phyloP scores from a whole-genome alignment of 2,329 filamentous ascomycete species.

The Pyrenophora teres region DNA sequence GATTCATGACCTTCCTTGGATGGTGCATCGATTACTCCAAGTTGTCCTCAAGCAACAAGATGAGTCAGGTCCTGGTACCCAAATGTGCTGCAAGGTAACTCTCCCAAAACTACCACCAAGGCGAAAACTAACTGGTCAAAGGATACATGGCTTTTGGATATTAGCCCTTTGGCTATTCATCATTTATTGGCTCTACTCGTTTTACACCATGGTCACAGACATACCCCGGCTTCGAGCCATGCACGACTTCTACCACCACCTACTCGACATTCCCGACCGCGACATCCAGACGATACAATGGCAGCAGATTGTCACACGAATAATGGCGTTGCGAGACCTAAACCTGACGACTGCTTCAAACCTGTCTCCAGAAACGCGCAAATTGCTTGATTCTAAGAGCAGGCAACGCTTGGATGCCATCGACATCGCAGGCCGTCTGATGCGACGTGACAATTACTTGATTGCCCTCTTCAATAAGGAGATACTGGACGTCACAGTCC shows the following conservation, averaged over 20 bases:
- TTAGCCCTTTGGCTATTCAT: conserved; percentile 81
- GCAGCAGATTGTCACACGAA: conserved; percentile 84
- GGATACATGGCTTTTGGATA: conserved; percentile 77
- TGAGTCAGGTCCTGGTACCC: conserved; percentile 67
- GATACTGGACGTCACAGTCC: conserved; percentile 82
- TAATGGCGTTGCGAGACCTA: conserved; percentile 82
- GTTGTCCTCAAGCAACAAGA: conserved; percentile 67
- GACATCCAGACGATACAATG: conserved; percentile 95
- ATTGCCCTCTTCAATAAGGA: conserved; percentile 99
- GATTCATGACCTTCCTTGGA: conserved; percentile 79
- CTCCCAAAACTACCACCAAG: neutral
- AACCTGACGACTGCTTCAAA: conserved; percentile 80
- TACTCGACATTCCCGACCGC: conserved; percentile 79
- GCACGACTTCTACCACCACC: conserved; percentile 82
- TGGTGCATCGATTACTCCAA: conserved; percentile 84
- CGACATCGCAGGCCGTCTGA: conserved; percentile 93
- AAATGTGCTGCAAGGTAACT: conserved; percentile 67
- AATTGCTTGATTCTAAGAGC: conserved; percentile 77
- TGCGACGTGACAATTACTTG: conserved; percentile 96
- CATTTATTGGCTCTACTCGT: conserved; percentile 83
- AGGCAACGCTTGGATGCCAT: conserved; percentile 95
- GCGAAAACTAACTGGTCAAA: conserved; percentile 30
- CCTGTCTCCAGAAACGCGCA: conserved; percentile 62
- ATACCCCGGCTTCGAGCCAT: conserved; percentile 74
- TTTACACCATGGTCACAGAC: conserved; percentile 74